These are phyloP conservation scores for Tetracentron sinense DNA, from an alignment of 164 flowering plant species.

Conservation along the genomic window DNA sequence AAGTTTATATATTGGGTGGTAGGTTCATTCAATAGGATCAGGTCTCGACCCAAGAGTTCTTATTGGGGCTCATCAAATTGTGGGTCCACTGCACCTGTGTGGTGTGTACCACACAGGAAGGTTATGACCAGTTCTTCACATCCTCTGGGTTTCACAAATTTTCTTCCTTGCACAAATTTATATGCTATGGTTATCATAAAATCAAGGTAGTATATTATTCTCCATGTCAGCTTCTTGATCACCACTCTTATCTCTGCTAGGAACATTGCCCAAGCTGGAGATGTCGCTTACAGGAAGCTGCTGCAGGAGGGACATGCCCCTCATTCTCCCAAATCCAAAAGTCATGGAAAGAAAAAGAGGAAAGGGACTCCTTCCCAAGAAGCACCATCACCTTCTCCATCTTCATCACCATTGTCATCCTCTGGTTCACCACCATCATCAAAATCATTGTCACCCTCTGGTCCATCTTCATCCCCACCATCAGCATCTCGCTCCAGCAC, in stretches of 20 bases:
- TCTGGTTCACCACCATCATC: not conserved
- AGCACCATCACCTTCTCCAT: not conserved
- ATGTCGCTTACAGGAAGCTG: constrained; percentile 16
- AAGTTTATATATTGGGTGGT: not conserved
- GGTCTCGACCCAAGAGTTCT: not conserved
- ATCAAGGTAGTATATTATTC: not conserved
- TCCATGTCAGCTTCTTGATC: not conserved
- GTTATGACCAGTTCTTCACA: not conserved
- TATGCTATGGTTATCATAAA: not conserved
- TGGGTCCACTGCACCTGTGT: not conserved
- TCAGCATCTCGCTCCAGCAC: constrained; percentile 16
- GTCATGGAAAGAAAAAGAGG: not conserved
- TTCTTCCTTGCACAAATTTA: not conserved
- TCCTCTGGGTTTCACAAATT: not conserved
- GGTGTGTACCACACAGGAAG: not conserved
- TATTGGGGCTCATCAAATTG: not conserved
- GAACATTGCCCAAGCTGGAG: constrained; percentile 6
- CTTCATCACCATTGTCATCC: not conserved
- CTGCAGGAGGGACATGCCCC: constrained; percentile 15
- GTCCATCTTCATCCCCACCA: constrained; percentile 10
- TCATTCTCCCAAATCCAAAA: not conserved
- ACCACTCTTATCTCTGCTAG: not conserved
- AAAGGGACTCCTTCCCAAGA: not conserved
- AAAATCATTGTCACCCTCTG: not conserved
- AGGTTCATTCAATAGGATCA: not conserved